phyloP scores from a whole-genome alignment of 2,329 filamentous ascomycete genomes.

The Alternaria conjuncta region DNA sequence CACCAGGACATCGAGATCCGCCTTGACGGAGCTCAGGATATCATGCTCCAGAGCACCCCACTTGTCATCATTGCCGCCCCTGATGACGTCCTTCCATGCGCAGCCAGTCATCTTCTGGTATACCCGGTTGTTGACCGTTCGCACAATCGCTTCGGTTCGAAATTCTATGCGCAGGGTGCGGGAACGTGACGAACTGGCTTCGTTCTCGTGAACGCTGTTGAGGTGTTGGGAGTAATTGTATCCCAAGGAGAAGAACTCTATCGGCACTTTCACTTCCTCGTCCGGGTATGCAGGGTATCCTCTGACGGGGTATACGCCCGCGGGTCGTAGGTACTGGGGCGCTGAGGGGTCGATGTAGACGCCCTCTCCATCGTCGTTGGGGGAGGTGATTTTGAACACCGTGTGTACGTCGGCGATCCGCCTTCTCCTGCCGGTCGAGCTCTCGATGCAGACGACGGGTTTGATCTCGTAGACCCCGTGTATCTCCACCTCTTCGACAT shows the following conservation, averaged over 20 bases:
- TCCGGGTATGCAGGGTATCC: not conserved
- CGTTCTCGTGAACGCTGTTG: not conserved
- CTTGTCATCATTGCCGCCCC: not conserved
- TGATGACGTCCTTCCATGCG: not conserved
- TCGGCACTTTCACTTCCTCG: not conserved
- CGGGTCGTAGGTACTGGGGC: not conserved
- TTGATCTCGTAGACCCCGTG: not conserved
- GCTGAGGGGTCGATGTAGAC: not conserved
- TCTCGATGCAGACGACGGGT: not conserved
- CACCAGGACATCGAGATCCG: not conserved
- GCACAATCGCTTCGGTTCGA: not conserved
- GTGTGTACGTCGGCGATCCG: not conserved
- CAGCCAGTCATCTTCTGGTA: not conserved
- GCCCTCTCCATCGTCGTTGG: not conserved
- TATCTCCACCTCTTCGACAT: not conserved
- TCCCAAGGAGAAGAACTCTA: not conserved
- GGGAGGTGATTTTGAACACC: not conserved
- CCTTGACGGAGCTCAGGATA: not conserved
- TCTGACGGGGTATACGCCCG: not conserved
- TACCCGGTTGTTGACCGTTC: not conserved
- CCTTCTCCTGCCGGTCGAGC: not conserved
- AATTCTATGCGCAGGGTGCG: not conserved
- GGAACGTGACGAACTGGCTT: not conserved
- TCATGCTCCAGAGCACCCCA: not conserved
- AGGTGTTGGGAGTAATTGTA: not conserved